phyloP scores from a whole-genome alignment of 164 flowering plant species.

The Magnolia sinica region DNA sequence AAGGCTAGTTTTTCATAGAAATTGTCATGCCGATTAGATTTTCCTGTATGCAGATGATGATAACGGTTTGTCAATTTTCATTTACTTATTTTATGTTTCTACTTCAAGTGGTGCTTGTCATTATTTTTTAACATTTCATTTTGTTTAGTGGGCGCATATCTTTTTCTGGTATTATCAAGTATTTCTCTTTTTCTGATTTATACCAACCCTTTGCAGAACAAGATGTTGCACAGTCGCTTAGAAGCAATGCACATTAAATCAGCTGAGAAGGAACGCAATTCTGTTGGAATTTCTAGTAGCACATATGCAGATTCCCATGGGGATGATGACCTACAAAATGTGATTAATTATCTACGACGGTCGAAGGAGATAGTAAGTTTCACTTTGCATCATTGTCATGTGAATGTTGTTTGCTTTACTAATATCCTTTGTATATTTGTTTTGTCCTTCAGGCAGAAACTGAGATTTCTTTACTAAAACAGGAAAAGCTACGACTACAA shows the following conservation, averaged over 20 bases:
- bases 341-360: slow-evolving; percentile 76
- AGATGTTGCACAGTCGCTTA: slow-evolving; percentile 61
- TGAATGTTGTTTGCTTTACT: neutral
- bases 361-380: slow-evolving; percentile 76
- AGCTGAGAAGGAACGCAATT: slow-evolving; percentile 61
- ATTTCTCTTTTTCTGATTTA: neutral
- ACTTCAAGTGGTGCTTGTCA: no score
- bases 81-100: no score
- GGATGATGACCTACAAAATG: slow-evolving; percentile 69
- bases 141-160: no score
- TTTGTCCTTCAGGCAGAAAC: slow-evolving; percentile 67
- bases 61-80: no score
- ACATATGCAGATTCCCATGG: slow-evolving; percentile 23
- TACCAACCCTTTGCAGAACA: slow-evolving; percentile 43
- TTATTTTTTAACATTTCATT: no score
- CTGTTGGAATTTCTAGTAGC: slow-evolving; percentile 39
- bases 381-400: neutral
- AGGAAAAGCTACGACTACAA: slow-evolving; percentile 78
- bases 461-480: slow-evolving; percentile 81
- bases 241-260: slow-evolving; percentile 84
- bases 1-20: no score
- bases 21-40: no score
- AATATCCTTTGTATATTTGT: neutral
- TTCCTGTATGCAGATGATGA: no score
- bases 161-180: no score